Base-by-base conservation (phyloP, 1,284 basidiomycete species). In the Tilletia indica region DNA sequence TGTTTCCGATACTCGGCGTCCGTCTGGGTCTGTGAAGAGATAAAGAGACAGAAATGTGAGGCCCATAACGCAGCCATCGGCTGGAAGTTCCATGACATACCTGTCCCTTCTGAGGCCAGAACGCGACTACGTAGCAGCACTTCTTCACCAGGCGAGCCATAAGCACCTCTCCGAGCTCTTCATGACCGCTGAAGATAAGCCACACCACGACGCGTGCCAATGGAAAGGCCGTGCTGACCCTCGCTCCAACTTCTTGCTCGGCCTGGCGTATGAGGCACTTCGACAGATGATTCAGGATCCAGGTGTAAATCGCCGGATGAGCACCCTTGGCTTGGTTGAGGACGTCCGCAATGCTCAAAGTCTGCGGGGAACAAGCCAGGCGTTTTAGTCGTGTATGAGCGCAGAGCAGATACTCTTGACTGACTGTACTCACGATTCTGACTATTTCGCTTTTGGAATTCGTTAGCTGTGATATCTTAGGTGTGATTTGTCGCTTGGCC, bases 221-320 rank as follows among this genome's bases (percentile, higher is more conserved):
- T 0, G 96, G 95, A 63, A 89, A 88, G 0, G 94, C 94, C 9
- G 91, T 91, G 48, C 90, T 89, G 77, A 92, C 90, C 85, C 95
- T 93, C 2, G 93, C 94, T 1, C 92, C 90, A 5, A 97, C 93
- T 85, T 99, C 96, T 0, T 91, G 92, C 86, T 97, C 94, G 6
- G 95, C 94, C 87, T 98, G 97, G 47, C 92, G 88, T 61, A 98
- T 89, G 72, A 99, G 89, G 48, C 90, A 88, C 83, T 98, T 99
- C 69, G 93, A 87, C 31, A 97, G 88, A 25, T 94, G 92, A 34
- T 93, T 95, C 34, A 96, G 88, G 19, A 92, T 88, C 76, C 93
- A 93, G 67, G 87, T 85, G 85, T 95, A 96, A 12, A 85, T 82
- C 31, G 77, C 75, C 38, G 83, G 79, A 45, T 73, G 67, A 19